Evolutionary conservation across 768 basidiomycete species (phyloP).

Genomic region (Calocera cornea): DNA sequence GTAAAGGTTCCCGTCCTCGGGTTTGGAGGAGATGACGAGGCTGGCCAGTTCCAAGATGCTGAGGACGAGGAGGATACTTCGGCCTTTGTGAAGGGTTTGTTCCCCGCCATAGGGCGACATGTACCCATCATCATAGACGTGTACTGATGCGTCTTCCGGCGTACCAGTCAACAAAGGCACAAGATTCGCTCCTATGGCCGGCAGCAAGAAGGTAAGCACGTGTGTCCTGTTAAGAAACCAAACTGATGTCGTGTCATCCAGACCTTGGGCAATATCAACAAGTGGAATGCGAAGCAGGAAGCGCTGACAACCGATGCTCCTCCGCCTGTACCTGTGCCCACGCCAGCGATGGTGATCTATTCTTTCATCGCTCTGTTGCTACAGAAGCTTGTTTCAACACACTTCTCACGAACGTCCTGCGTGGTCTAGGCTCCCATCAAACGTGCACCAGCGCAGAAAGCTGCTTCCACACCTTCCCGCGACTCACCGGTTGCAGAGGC

Average conservation of each 20-base stretch:
- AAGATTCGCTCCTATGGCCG: conserved; percentile 68
- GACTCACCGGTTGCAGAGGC: conserved; percentile 26
- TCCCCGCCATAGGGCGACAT: conserved; percentile 5
- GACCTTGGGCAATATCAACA: conserved; percentile 60
- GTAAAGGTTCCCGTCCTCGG: neutral
- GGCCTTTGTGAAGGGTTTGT: conserved; percentile 8
- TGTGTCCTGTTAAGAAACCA: neutral
- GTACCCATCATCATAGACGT: conserved; percentile 4
- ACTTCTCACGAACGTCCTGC: conserved; percentile 7
- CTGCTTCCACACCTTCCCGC: conserved; percentile 12
- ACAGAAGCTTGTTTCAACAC: conserved; percentile 9
- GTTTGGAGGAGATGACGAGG: neutral
- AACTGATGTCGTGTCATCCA: conserved; percentile 15
- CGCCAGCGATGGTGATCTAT: conserved; percentile 8
- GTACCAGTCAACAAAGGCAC: conserved; percentile 34
- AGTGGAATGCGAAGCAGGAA: conserved; percentile 94
- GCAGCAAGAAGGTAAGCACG: conserved; percentile 62
- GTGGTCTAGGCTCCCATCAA: conserved; percentile 10
- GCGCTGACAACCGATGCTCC: conserved; percentile 38
- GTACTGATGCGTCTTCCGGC: conserved; percentile 5
- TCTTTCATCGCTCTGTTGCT: conserved; percentile 15
- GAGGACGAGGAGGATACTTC: conserved; percentile 20
- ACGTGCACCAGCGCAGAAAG: conserved; percentile 22
- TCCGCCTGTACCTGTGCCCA: conserved; percentile 19
- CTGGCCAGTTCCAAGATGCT: neutral